phyloP scores from a whole-genome alignment of 306 rosid species.

The Parietaria judaica region DNA sequence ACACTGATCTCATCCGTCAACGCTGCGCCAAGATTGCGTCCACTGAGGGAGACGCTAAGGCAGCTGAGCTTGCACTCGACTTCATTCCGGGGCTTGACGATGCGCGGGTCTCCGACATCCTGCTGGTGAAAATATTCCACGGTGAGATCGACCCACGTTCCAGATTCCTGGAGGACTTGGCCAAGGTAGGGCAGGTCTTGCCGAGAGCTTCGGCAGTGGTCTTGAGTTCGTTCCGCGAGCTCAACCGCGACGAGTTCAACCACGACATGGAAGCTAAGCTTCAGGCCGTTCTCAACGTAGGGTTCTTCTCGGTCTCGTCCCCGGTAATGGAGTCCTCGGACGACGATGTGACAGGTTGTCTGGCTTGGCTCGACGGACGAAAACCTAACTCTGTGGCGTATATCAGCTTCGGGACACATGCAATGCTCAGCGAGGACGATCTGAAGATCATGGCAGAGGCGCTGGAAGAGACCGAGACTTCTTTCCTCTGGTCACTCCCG shows the following conservation, averaged over 20 bases:
- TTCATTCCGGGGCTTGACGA: too few relatives aligned
- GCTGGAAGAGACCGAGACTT: slow-evolving; percentile 25
- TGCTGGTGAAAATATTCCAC: background rate
- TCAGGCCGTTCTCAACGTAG: slow-evolving; percentile 18
- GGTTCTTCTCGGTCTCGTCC: slow-evolving; percentile 28
- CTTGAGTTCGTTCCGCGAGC: slow-evolving; percentile 27
- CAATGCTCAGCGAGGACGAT: background rate
- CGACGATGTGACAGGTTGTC: slow-evolving; percentile 16
- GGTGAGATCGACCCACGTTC: slow-evolving; percentile 11
- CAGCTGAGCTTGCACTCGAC: too few relatives aligned
- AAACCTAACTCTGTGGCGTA: slow-evolving; percentile 10
- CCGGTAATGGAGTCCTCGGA: slow-evolving; percentile 7
- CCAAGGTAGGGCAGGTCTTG: slow-evolving; percentile 21
- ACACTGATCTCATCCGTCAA: too few relatives aligned
- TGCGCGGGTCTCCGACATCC: slow-evolving; percentile 24
- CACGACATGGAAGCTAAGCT: slow-evolving; percentile 30
- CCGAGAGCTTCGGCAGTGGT: slow-evolving; percentile 32
- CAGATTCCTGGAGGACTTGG: slow-evolving; percentile 17
- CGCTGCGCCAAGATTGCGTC: too few relatives aligned
- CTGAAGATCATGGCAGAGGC: slow-evolving; percentile 35
- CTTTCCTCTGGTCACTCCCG: slow-evolving; percentile 24
- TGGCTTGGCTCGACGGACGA: slow-evolving; percentile 20
- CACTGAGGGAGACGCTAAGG: too few relatives aligned
- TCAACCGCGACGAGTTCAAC: slow-evolving; percentile 20
- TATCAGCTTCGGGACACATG: slow-evolving; percentile 20